Evolutionary conservation across 805 yeast species (phyloP).

Genomic region (Kazachstania psychrophila): DNA sequence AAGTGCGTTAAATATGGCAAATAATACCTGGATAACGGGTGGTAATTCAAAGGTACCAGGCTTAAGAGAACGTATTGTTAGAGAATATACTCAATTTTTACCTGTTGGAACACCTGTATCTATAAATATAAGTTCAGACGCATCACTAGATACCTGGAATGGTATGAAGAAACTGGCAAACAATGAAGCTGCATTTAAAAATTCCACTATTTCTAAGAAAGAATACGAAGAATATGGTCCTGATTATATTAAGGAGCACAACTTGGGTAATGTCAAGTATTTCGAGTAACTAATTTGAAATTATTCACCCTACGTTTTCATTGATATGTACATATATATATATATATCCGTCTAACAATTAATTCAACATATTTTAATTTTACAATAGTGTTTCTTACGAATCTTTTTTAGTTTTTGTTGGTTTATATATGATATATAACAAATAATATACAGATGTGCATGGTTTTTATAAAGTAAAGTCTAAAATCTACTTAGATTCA

Average conservation of each 20-base stretch:
- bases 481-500: too few relatives aligned
- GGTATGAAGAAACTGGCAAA: slow-evolving; percentile 82
- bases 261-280: slow-evolving; percentile 49
- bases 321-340: too few relatives aligned
- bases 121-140: slow-evolving; percentile 57
- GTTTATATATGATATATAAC: too few relatives aligned
- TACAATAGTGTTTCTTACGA: too few relatives aligned
- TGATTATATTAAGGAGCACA: slow-evolving; percentile 82
- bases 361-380: too few relatives aligned
- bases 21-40: slow-evolving; percentile 77
- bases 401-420: too few relatives aligned
- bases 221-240: slow-evolving; percentile 87
- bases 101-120: slow-evolving; percentile 58
- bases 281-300: too few relatives aligned
- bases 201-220: slow-evolving; percentile 47
- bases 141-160: slow-evolving; percentile 78
- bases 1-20: slow-evolving; percentile 23
- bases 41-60: slow-evolving; percentile 65
- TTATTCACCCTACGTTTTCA: too few relatives aligned
- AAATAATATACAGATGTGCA: not conserved
- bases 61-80: slow-evolving; percentile 54
- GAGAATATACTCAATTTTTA: slow-evolving; percentile 60
- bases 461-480: not conserved
- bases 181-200: slow-evolving; percentile 35
- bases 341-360: too few relatives aligned